Base-by-base conservation (phyloP, 305 asterid genomes). In the Ajuga reptans region DNA sequence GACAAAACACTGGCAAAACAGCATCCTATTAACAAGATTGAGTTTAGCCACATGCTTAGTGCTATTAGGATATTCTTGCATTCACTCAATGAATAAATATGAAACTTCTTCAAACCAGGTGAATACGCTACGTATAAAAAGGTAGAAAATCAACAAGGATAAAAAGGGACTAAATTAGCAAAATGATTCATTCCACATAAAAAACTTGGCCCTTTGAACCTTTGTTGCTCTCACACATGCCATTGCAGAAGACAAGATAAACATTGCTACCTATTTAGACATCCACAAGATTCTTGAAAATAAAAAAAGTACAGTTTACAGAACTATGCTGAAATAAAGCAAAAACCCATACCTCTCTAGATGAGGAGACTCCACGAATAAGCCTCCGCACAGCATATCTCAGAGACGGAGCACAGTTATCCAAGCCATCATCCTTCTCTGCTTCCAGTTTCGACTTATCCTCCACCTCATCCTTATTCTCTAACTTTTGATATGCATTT, bases 381-480 rank as follows among this genome's bases (percentile, higher is more conserved):
- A 93, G 96, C 84, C 99, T 90, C 76, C 96, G 82, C 68, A 93
- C 82, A 4, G 97, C 97, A 80, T 93, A 91, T 75, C 99, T 84
- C 81, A 93, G 46, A 14, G 96, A 85, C 1, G 97, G 96, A 24
- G 99, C 99, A 70, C 94, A 89, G 67, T 84, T 81, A 80, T 91
- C 78, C 88, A 93, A 80, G 31, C 96, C 99, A 76, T 93, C 98
- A 66, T 83, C 94, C 82, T 90, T 91, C 68, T 86, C 92, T 1
- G 97, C 98, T 82, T 93, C 99, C 80, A 93, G 83, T 39, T 82
- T 93, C 43, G 93, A 64, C 45, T 75, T 74, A 68, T 83, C 92
- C 74, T 86, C 96, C 41, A 86, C 89, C 69, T 68, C 83, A 67
- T 81, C 92, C 88, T 86, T 88, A 72, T 88, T 81, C 82, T 89